These are phyloP conservation scores for Chrysanthemum lavandulifolium DNA, from an alignment of 129 eudicot genomes.

Conservation along the genomic window DNA sequence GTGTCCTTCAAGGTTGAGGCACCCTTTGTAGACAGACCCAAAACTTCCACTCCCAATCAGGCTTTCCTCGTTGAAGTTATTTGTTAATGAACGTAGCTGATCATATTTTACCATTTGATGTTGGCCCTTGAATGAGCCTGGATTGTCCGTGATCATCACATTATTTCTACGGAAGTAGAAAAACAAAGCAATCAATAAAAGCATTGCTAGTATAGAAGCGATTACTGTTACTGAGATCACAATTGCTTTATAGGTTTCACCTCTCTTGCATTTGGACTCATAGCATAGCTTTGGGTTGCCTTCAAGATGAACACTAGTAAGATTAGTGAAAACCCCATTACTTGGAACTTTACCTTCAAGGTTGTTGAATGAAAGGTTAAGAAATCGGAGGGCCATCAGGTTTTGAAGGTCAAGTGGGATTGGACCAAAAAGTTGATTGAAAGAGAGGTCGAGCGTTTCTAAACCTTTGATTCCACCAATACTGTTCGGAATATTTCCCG, in stretches of 20 bases:
- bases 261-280: constrained; percentile 21
- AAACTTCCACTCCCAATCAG: constrained; percentile 67
- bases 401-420: constrained; percentile 47
- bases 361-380: constrained; percentile 65
- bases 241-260: background rate
- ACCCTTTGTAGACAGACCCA: constrained; percentile 61
- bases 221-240: background rate
- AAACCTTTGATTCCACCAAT: constrained; percentile 48
- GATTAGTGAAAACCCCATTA: constrained; percentile 49
- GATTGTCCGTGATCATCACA: background rate
- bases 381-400: constrained; percentile 36
- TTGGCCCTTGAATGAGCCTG: constrained; percentile 34
- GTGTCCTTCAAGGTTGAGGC: constrained; percentile 28
- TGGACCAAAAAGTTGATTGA: constrained; percentile 55
- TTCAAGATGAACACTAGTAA: constrained; percentile 42
- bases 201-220: constrained; percentile 12
- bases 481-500: constrained; percentile 44
- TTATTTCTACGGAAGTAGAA: constrained; percentile 30
- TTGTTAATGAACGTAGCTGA: constrained; percentile 54
- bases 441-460: constrained; percentile 56
- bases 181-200: constrained; percentile 16
- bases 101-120: constrained; percentile 55
- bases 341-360: constrained; percentile 58
- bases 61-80: constrained; percentile 41
- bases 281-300: constrained; percentile 57